Evolutionary conservation across 257 asterid genomes (phyloP).

Genomic region (Solanum arcanum): DNA sequence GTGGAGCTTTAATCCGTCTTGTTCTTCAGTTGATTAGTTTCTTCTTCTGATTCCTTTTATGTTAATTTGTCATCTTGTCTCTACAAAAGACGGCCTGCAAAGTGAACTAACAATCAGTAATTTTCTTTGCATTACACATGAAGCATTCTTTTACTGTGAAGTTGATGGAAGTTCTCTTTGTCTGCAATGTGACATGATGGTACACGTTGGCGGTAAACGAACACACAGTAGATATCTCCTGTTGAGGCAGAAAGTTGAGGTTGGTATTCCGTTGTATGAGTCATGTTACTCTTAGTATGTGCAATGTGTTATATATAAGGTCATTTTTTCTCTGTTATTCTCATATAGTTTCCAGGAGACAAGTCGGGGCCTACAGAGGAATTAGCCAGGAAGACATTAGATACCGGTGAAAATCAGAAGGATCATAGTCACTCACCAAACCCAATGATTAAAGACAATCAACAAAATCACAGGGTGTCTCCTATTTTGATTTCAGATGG

Average conservation of each 20-base stretch:
- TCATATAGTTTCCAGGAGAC: constrained; percentile 76
- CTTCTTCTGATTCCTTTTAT: constrained; percentile 7
- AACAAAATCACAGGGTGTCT: constrained; percentile 25
- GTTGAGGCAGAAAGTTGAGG: constrained; percentile 90
- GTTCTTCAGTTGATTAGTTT: not conserved
- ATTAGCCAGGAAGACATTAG: constrained; percentile 29
- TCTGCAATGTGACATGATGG: constrained; percentile 82
- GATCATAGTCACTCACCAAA: constrained; percentile 17
- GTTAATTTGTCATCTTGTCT: not conserved
- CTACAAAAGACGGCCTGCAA: not conserved
- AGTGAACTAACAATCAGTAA: not conserved
- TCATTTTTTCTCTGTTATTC: constrained; percentile 4
- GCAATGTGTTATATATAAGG: not conserved
- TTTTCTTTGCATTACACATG: not conserved
- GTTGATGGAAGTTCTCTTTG: constrained; percentile 93
- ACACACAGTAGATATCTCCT: constrained; percentile 88
- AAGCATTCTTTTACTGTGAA: constrained; percentile 95
- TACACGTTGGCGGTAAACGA: constrained; percentile 92
- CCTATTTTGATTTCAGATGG: constrained; percentile 14
- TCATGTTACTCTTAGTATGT: not conserved
- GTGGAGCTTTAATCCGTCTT: constrained; percentile 1
- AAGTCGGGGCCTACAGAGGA: constrained; percentile 35
- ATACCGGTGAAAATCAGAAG: constrained; percentile 24
- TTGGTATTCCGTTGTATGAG: constrained; percentile 27
- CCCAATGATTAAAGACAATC: constrained; percentile 20